These are phyloP conservation scores for Cyberlindnera saturnus DNA, from an alignment of 805 yeast genomes.

Conservation along the genomic window DNA sequence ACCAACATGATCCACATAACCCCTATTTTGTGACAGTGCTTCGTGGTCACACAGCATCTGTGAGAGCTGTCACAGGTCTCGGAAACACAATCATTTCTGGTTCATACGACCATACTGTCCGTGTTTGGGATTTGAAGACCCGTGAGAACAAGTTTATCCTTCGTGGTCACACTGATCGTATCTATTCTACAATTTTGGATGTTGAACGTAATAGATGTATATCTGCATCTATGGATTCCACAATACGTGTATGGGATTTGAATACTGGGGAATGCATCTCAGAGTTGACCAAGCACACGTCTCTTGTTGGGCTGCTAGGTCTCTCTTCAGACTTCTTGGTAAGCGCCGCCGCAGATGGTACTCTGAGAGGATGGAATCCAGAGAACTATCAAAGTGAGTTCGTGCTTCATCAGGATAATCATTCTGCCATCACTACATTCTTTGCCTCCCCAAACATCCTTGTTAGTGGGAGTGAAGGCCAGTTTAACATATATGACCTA, in stretches of 20 bases:
- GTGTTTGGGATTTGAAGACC: constrained; percentile 86
- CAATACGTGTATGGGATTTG: constrained; percentile 86
- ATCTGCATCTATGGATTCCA: constrained; percentile 87
- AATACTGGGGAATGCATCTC: constrained; percentile 64
- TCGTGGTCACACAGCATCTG: constrained; percentile 73
- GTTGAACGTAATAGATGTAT: constrained; percentile 71
- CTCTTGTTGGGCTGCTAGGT: constrained; percentile 82
- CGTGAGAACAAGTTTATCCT: constrained; percentile 69
- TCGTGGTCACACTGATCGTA: constrained; percentile 80
- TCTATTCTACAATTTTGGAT: constrained; percentile 85
- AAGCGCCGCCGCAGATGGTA: constrained; percentile 94
- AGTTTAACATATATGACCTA: constrained; percentile 84
- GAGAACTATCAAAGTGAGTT: constrained; percentile 58
- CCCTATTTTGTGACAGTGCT: constrained; percentile 67
- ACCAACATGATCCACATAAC: constrained; percentile 29
- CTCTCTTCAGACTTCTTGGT: constrained; percentile 72
- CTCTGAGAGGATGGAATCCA: constrained; percentile 91
- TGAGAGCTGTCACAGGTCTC: constrained; percentile 80
- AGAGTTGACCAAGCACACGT: constrained; percentile 80
- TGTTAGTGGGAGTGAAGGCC: constrained; percentile 84
- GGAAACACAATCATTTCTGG: constrained; percentile 85
- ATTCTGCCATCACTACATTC: constrained; percentile 89
- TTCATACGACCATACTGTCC: constrained; percentile 80
- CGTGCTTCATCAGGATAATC: constrained; percentile 68
- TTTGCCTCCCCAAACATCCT: constrained; percentile 80